Evolutionary conservation across 2,329 filamentous ascomycete genomes (phyloP).

Genomic region (Neocucurbitaria cava): DNA sequence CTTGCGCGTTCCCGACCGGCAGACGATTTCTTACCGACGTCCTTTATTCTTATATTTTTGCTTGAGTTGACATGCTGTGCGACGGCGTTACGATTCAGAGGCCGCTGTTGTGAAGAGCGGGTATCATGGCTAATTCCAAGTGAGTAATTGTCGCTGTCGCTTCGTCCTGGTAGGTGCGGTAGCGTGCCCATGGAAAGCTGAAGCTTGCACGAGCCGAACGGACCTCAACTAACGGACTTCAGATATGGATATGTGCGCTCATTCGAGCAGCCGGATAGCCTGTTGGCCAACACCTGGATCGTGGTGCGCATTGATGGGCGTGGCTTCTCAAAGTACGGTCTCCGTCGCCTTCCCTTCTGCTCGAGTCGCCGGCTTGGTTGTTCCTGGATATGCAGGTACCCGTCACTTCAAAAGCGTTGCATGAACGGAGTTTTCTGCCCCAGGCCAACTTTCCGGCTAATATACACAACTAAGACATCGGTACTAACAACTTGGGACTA

Average conservation of each 20-base stretch:
- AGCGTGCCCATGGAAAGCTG: slow-evolving; percentile 7
- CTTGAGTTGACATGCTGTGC: slow-evolving; percentile 24
- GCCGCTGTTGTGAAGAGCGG: background rate
- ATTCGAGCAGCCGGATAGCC: slow-evolving; percentile 81
- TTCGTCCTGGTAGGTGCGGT: slow-evolving; percentile 8
- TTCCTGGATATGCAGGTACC: slow-evolving; percentile 25
- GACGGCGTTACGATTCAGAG: slow-evolving; percentile 2
- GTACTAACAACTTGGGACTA: slow-evolving; percentile 45
- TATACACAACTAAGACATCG: background rate
- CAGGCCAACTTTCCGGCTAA: slow-evolving; percentile 10
- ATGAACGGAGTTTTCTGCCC: slow-evolving; percentile 11
- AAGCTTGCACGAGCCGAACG: slow-evolving; percentile 5
- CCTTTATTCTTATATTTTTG: slow-evolving; percentile 4
- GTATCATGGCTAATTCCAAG: slow-evolving; percentile 36
- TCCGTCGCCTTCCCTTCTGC: slow-evolving; percentile 9
- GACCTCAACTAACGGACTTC: slow-evolving; percentile 22
- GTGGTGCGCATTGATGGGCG: slow-evolving; percentile 92
- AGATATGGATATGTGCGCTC: slow-evolving; percentile 93
- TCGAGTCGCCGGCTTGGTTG: slow-evolving; percentile 8
- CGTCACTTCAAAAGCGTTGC: slow-evolving; percentile 11
- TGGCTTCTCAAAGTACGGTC: slow-evolving; percentile 84
- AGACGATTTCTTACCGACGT: slow-evolving; percentile 8
- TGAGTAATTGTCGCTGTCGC: slow-evolving; percentile 15
- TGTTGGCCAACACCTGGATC: slow-evolving; percentile 94
- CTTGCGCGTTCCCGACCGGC: slow-evolving; percentile 15